Percentiles rank a stretch among this genome's conserved stretches.
phyloP scores from a whole-genome alignment of 176 grass and related monocot species.

The Eragrostis curvula region DNA sequence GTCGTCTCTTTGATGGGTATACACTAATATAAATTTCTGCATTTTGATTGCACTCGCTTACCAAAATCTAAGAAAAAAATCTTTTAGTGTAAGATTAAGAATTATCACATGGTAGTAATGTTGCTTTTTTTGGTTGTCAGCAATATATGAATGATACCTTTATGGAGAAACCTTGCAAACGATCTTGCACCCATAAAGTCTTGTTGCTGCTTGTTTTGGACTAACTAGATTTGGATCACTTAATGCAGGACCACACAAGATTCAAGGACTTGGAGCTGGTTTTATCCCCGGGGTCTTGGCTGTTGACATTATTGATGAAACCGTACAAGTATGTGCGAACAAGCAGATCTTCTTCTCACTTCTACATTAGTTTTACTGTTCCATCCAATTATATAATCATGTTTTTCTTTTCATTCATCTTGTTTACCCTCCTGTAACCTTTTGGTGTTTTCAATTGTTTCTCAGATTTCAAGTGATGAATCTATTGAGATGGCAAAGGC shows the following conservation, averaged over 20 bases:
- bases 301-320: slow-evolving; percentile 77
- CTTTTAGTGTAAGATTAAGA: not conserved
- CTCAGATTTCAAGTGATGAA: slow-evolving; percentile 84
- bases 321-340: slow-evolving; percentile 53
- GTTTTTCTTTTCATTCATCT: slow-evolving; percentile 1
- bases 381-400: not conserved
- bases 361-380: not conserved
- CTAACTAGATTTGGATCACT: not conserved
- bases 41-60: not conserved
- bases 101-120: not conserved
- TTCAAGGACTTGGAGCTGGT: slow-evolving; percentile 93
- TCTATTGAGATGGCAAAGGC: slow-evolving; percentile 78
- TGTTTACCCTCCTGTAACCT: slow-evolving; percentile 6
- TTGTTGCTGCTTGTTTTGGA: slow-evolving; percentile 30
- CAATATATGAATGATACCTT: not conserved
- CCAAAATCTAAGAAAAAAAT: not conserved
- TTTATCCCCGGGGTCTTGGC: slow-evolving; percentile 86
- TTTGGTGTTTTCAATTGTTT: slow-evolving; percentile 34
- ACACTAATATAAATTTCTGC: not conserved
- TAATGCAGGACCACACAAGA: slow-evolving; percentile 85
- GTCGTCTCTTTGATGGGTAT: not conserved
- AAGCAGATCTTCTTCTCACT: slow-evolving; percentile 1
- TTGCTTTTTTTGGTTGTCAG: not conserved
- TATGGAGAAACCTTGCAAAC: slow-evolving; percentile 36
- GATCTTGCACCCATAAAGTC: slow-evolving; percentile 23